A percentile compares a stretch with the other conserved stretches of the same genome.
Conservation (phyloP, 352 stramenopile genomes). For the Pythium dissimile region DNA sequence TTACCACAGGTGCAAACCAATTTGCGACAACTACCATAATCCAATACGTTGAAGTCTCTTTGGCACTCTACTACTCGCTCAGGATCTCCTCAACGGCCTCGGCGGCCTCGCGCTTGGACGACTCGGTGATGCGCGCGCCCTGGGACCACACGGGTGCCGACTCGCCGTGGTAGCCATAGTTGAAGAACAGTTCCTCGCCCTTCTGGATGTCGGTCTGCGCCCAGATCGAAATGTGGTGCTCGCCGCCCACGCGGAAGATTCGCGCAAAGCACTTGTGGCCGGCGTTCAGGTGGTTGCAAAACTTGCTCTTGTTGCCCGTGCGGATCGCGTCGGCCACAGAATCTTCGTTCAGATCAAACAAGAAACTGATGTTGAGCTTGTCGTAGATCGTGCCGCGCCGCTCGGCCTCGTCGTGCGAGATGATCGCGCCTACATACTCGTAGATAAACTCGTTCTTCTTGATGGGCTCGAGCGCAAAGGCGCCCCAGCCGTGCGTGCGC, state of each 20-base stretch:
- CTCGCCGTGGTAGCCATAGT: conserved; percentile 59
- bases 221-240: conserved; percentile 89
- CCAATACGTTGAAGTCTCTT: background rate
- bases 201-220: conserved; percentile 70
- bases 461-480: conserved; percentile 46
- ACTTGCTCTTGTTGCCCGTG: conserved; percentile 91
- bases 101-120: conserved; percentile 19
- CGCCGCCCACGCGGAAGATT: conserved; percentile 79
- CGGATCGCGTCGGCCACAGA: conserved; percentile 84
- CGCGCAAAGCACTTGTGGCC: conserved; percentile 72
- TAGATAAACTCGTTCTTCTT: conserved; percentile 49
- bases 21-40: background rate
- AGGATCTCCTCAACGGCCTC: background rate
- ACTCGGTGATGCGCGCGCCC: conserved; percentile 24
- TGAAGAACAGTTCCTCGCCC: conserved; percentile 63
- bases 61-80: background rate
- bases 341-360: conserved; percentile 92
- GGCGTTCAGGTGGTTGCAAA: conserved; percentile 70
- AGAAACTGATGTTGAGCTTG: conserved; percentile 73
- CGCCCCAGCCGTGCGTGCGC: conserved; percentile 46
- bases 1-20: background rate
- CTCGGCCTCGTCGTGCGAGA: conserved; percentile 61
- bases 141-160: conserved; percentile 59
- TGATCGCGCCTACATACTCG: conserved; percentile 52
- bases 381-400: conserved; percentile 76